Conservation (phyloP, 2,329 filamentous ascomycete genomes). For the Paecilomyces formosus region DNA sequence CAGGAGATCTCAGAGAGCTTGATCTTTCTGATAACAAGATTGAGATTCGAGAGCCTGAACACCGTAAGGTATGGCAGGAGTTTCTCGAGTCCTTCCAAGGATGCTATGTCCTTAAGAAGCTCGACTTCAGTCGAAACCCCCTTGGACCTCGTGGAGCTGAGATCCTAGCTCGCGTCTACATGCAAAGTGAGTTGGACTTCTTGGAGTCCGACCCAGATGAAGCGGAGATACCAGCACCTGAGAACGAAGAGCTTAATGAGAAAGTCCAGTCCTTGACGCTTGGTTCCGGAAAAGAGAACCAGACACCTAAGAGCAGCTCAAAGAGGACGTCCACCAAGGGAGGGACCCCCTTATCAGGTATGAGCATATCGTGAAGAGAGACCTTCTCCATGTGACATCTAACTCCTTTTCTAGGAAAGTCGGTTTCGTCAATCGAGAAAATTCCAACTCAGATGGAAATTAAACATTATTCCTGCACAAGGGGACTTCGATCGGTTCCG, state of each 20-base stretch:
- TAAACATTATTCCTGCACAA: conserved; percentile 21
- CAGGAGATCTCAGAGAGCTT: conserved; percentile 39
- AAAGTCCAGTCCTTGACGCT: conserved; percentile 5
- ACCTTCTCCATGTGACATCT: not conserved
- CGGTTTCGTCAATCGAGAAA: conserved; percentile 2
- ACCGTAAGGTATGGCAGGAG: conserved; percentile 33
- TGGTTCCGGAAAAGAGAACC: conserved; percentile 11
- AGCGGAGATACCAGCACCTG: conserved; percentile 2
- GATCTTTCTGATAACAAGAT: conserved; percentile 42
- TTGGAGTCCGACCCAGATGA: conserved; percentile 18
- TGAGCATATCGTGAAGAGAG: not conserved
- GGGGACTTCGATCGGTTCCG: conserved; percentile 28
- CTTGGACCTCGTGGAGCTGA: conserved; percentile 39
- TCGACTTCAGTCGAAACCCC: conserved; percentile 40
- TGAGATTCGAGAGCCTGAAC: conserved; percentile 24
- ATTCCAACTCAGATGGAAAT: conserved; percentile 8
- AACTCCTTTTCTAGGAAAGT: not conserved
- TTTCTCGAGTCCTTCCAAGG: conserved; percentile 38
- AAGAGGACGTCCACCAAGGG: not conserved
- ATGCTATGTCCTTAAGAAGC: conserved; percentile 36
- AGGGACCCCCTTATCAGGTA: conserved; percentile 2
- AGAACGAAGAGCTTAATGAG: conserved; percentile 2
- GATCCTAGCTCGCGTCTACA: conserved; percentile 36
- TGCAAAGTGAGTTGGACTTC: conserved; percentile 26
- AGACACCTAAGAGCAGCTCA: not conserved